Base-by-base conservation (phyloP, 2,329 filamentous ascomycete genomes). In the Pestalotiopsis sp. region DNA sequence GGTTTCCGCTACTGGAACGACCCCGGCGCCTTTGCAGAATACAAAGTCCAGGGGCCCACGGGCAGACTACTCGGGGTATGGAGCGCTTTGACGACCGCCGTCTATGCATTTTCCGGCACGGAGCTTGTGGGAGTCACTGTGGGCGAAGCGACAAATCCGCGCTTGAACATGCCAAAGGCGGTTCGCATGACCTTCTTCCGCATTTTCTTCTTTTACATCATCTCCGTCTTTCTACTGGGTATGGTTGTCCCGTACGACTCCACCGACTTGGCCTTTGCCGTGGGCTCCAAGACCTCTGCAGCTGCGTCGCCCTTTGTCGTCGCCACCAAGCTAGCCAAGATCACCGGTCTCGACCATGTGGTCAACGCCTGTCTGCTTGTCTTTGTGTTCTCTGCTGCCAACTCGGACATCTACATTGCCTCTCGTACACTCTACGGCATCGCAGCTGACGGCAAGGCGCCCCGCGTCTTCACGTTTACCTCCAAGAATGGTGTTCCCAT, bases 311-410 rank as follows among this genome's bases (percentile, higher is more conserved):
- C 86, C 66, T 83, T 82, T 71, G 81, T 86, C 36, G 79, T 86
- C 38, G 85, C 87, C 4, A 89, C 89, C 86, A 80, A 84, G 66
- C 78, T 83, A 9, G 77, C 89, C 9, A 75, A 80, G 0, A 86
- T 90, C 68, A 75, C 76, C 0, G 77, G 84, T 1, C 76, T 90
- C 2, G 87, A 87, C 6, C 81, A 88, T 72, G 84, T 90, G 49
- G 85, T 89, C 76, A 90, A 90, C 74, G 87, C 86, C 4, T 80
- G 89, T 71, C 80, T 90, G 39, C 81, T 89, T 49, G 85, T 83
- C 1, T 84, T 86, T 6, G 84, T 86, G 4, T 87, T 89, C 71
- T 86, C 83, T 49, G 86, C 87, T 2, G 87, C 86, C 2, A 89
- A 89, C 77, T 86, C 84, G 59, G 87, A 87, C 72, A 82, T 87